Conservation (phyloP, 768 basidiomycete species). For the Hebeloma cylindrosporum region DNA sequence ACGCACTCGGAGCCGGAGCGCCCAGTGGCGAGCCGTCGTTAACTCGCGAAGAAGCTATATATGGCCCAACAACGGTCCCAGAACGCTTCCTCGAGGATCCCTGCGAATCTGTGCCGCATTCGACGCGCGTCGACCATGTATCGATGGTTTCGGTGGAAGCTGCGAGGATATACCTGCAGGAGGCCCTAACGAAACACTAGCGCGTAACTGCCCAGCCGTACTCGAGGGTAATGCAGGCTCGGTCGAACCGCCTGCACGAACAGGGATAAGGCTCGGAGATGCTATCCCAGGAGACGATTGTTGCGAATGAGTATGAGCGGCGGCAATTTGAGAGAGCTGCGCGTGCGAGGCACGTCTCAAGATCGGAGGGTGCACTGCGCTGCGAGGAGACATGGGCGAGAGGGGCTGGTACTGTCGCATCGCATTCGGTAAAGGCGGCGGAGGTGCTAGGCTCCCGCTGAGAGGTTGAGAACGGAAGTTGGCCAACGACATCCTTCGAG, state of each 20-base stretch:
- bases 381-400: conserved; percentile 14
- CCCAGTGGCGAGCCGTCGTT: neutral
- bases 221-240: neutral
- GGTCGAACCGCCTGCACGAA: neutral
- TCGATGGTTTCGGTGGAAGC: neutral
- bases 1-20: neutral
- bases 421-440: conserved; percentile 12
- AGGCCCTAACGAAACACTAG: no score
- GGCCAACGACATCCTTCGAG: conserved; percentile 20
- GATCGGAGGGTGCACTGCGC: conserved; percentile 1
- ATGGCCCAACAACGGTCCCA: conserved; percentile 29
- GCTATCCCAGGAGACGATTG: neutral
- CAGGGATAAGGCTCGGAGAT: conserved; percentile 7
- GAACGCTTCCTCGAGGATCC: conserved; percentile 30
- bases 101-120: conserved; percentile 18
- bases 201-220: no score
- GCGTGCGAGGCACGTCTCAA: conserved; percentile 11
- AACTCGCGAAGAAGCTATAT: conserved; percentile 5
- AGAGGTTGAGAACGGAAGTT: conserved; percentile 11
- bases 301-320: neutral
- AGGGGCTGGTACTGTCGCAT: conserved; percentile 8
- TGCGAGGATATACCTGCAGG: neutral
- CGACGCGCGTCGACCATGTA: conserved; percentile 19
- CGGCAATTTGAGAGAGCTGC: conserved; percentile 7
- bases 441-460: conserved; percentile 8